These are phyloP conservation scores for Botrytis aclada DNA, from an alignment of 2,329 filamentous ascomycete genomes.

Conservation along the genomic window DNA sequence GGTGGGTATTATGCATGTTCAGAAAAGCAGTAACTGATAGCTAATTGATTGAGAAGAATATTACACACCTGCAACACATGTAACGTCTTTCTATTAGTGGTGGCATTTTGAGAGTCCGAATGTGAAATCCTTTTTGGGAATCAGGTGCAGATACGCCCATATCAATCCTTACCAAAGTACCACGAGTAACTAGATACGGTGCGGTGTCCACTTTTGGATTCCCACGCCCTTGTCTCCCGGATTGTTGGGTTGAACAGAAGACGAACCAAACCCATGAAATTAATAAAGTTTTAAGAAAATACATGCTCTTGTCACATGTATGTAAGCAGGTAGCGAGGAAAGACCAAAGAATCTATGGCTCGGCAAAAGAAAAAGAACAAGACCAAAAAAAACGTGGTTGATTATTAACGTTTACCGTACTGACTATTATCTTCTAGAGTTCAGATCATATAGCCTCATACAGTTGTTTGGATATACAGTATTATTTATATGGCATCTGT, in stretches of 20 bases:
- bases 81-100: constrained; percentile 2
- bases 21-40: not conserved
- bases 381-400: not conserved
- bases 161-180: not conserved
- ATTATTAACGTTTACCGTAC: not conserved
- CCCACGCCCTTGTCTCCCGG: constrained; percentile 11
- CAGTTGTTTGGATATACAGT: not conserved
- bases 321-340: not conserved
- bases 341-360: not conserved
- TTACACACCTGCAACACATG: not conserved
- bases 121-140: constrained; percentile 3
- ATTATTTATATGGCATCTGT: not conserved
- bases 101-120: constrained; percentile 12
- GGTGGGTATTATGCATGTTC: not conserved
- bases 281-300: not conserved
- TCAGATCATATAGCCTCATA: not conserved
- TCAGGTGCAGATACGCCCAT: constrained; percentile 12
- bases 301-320: not conserved
- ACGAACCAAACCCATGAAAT: constrained; percentile 1
- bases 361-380: not conserved
- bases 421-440: not conserved
- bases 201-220: constrained; percentile 19
- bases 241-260: constrained; percentile 2
- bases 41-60: not conserved
- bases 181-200: not conserved